Conservation (phyloP, 768 basidiomycete genomes). For the Russula virescens region DNA sequence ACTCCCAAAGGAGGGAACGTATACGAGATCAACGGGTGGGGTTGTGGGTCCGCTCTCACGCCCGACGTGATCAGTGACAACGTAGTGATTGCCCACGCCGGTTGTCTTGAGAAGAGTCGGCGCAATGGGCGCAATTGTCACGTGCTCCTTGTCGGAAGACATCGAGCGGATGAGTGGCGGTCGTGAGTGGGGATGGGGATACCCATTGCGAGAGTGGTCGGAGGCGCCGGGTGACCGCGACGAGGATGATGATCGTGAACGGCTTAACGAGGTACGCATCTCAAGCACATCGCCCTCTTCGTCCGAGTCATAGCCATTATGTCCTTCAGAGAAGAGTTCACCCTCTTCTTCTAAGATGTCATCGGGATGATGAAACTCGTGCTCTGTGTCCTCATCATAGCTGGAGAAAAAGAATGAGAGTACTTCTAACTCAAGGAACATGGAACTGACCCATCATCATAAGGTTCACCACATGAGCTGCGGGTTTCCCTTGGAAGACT, state of each 20-base stretch:
- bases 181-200: conserved; percentile 27
- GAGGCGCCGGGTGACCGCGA: conserved; percentile 29
- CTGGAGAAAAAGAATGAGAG: conserved; percentile 32
- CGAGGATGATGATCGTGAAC: conserved; percentile 37
- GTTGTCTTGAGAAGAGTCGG: conserved; percentile 85
- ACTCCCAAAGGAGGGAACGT: conserved; percentile 47
- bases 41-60: conserved; percentile 21
- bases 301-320: conserved; percentile 31
- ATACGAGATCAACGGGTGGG: conserved; percentile 64
- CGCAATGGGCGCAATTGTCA: conserved; percentile 69
- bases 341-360: conserved; percentile 32
- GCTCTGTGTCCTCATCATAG: conserved; percentile 67
- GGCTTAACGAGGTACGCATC: conserved; percentile 45
- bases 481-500: conserved; percentile 13
- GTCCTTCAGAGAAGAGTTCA: conserved; percentile 27
- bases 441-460: conserved; percentile 59
- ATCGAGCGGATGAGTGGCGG: conserved; percentile 31
- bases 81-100: conserved; percentile 39
- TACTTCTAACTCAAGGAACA: neutral
- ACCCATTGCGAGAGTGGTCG: conserved; percentile 22
- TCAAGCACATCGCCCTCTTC: conserved; percentile 55
- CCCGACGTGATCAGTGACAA: conserved; percentile 29
- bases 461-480: conserved; percentile 30
- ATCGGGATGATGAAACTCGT: conserved; percentile 45
- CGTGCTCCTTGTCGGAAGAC: conserved; percentile 43